A percentile compares a stretch with the other conserved stretches of the same genome.
Evolutionary conservation across 2,329 filamentous ascomycete species (phyloP).

Genomic region (Cucurbitaria berberidis): DNA sequence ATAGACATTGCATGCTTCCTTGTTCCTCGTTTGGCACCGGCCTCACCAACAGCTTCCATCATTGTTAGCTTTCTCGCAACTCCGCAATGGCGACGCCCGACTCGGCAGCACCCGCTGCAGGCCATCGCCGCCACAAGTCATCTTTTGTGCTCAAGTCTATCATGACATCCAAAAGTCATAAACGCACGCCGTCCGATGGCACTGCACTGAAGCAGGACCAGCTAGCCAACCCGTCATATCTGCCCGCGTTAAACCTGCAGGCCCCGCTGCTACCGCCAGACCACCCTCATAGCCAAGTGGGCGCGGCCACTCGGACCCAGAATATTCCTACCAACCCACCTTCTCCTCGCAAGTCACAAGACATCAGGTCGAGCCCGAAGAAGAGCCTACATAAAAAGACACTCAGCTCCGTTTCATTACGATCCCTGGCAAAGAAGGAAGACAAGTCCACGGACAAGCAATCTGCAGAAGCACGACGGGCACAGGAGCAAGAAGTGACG

Average conservation of each 20-base stretch:
- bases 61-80: conserved; percentile 7
- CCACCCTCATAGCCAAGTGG: conserved; percentile 53
- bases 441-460: conserved; percentile 42
- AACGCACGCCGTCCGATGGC: conserved; percentile 54
- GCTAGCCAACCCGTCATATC: conserved; percentile 27
- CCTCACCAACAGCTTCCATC: conserved; percentile 8
- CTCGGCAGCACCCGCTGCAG: conserved; percentile 28
- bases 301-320: conserved; percentile 35
- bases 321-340: conserved; percentile 48
- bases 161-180: conserved; percentile 58
- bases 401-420: conserved; percentile 60
- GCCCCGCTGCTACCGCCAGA: conserved; percentile 58
- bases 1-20: conserved; percentile 28
- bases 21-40: conserved; percentile 20
- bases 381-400: conserved; percentile 59
- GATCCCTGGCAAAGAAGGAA: conserved; percentile 57
- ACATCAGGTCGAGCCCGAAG: conserved; percentile 43
- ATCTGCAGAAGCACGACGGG: conserved; percentile 36
- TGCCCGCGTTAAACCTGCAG: conserved; percentile 32
- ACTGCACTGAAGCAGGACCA: conserved; percentile 34
- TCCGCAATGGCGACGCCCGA: conserved; percentile 32
- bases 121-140: conserved; percentile 50
- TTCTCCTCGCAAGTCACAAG: conserved; percentile 48
- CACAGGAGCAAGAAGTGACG: conserved; percentile 35
- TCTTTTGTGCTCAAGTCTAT: conserved; percentile 59